A percentile compares a stretch with the other conserved stretches of the same genome.
These are phyloP conservation scores for Bromus sterilis DNA, from an alignment of 176 grass and related monocot species.

Conservation along the genomic window DNA sequence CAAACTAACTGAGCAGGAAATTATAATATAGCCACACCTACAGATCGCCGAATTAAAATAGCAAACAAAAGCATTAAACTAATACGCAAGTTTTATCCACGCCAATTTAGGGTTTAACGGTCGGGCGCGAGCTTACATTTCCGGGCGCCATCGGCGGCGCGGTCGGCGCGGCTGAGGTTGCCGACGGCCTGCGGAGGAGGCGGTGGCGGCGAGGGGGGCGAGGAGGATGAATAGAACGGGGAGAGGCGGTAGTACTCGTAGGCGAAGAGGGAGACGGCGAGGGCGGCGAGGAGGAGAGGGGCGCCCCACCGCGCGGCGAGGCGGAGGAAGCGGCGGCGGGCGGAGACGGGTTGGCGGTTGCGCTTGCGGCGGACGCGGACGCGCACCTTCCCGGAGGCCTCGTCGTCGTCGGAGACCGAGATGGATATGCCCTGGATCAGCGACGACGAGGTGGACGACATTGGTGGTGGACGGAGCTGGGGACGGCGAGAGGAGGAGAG, in stretches of 20 bases:
- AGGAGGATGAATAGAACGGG: neutral
- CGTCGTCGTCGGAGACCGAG: constrained; percentile 85
- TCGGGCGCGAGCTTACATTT: constrained; percentile 41
- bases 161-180: constrained; percentile 35
- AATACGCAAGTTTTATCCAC: constrained; percentile 2
- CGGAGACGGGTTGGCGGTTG: neutral
- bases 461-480: constrained; percentile 4
- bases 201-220: neutral
- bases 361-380: constrained; percentile 47
- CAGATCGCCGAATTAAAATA: neutral
- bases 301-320: constrained; percentile 12
- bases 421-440: constrained; percentile 76
- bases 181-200: neutral
- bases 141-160: constrained; percentile 41
- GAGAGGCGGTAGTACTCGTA: constrained; percentile 40
- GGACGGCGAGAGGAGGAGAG: neutral
- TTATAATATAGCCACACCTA: constrained; percentile 7
- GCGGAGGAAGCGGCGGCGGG: constrained; percentile 31
- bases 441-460: constrained; percentile 39
- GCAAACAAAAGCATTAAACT: constrained; percentile 1
- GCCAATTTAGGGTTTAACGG: constrained; percentile 17
- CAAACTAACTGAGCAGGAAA: neutral
- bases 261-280: constrained; percentile 51
- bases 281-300: constrained; percentile 42
- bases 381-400: constrained; percentile 53